Conservation (phyloP, 2,329 filamentous ascomycete species). For the Ambrosiella beaveri region DNA sequence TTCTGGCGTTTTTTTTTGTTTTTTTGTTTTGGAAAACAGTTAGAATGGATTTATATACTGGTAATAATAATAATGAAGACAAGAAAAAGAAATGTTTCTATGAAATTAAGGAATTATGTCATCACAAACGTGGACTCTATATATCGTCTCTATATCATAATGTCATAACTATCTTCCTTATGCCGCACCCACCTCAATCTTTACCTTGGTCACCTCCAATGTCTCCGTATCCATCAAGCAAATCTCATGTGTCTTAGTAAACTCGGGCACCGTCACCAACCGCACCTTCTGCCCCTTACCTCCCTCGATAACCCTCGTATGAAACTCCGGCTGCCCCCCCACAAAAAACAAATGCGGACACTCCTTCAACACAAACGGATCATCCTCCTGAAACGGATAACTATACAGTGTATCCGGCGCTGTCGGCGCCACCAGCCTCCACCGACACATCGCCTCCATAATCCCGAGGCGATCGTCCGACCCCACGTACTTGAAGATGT, state of each 20-base stretch:
- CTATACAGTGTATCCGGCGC: constrained; percentile 93
- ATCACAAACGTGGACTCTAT: constrained; percentile 4
- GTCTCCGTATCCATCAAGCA: constrained; percentile 76
- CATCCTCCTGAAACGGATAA: constrained; percentile 88
- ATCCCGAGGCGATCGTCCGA: constrained; percentile 62
- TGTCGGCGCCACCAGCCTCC: constrained; percentile 81
- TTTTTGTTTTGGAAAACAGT: neutral
- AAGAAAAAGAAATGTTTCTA: neutral
- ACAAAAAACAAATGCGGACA: constrained; percentile 88
- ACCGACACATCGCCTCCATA: constrained; percentile 88
- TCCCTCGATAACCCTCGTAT: constrained; percentile 51
- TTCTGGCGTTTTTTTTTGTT: neutral
- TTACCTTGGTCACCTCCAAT: constrained; percentile 57
- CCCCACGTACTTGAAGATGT: constrained; percentile 80
- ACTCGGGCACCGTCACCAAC: constrained; percentile 69
- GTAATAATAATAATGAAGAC: neutral
- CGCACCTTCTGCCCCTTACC: constrained; percentile 53
- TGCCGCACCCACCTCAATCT: constrained; percentile 24
- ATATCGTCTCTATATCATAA: neutral
- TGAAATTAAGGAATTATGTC: constrained; percentile 2
- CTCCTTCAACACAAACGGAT: constrained; percentile 70
- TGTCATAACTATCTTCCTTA: constrained; percentile 5
- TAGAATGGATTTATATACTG: neutral
- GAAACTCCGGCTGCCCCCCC: constrained; percentile 67
- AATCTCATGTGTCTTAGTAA: constrained; percentile 59